These are phyloP conservation scores for Triticum urartu DNA, from an alignment of 176 grass and related monocot species.

Conservation along the genomic window DNA sequence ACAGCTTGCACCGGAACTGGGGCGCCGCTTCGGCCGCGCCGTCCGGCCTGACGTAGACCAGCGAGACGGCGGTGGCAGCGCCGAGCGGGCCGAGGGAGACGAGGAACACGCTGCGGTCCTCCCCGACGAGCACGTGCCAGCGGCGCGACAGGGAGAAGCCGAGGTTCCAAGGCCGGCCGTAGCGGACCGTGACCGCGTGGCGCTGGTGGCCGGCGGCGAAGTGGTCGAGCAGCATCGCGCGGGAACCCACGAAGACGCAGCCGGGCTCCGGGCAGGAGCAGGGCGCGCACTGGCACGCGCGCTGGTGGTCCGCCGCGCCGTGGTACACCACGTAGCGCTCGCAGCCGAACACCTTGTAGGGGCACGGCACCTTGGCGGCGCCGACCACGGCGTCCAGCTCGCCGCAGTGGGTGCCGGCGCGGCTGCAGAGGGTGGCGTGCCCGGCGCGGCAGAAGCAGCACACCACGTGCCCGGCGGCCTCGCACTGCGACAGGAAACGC, in stretches of 20 bases:
- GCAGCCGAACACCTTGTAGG: slow-evolving; percentile 5
- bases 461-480: not conserved
- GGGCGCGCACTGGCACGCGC: slow-evolving; percentile 5
- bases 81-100: not conserved
- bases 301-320: not conserved
- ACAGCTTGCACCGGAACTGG: not conserved
- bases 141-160: not conserved
- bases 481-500: not conserved
- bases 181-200: not conserved
- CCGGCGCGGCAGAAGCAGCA: not conserved
- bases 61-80: not conserved
- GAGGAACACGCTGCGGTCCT: slow-evolving; percentile 8
- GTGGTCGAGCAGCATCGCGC: slow-evolving; percentile 3
- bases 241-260: not conserved
- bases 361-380: not conserved
- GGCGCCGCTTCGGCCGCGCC: not conserved
- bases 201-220: not conserved
- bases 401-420: not conserved
- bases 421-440: not conserved
- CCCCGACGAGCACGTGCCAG: not conserved
- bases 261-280: slow-evolving; percentile 14
- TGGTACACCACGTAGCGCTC: not conserved
- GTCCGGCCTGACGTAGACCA: not conserved
- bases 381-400: not conserved
- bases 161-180: not conserved